These are phyloP conservation scores for Phallus indusiatus DNA, from an alignment of 768 basidiomycete species.

Conservation along the genomic window DNA sequence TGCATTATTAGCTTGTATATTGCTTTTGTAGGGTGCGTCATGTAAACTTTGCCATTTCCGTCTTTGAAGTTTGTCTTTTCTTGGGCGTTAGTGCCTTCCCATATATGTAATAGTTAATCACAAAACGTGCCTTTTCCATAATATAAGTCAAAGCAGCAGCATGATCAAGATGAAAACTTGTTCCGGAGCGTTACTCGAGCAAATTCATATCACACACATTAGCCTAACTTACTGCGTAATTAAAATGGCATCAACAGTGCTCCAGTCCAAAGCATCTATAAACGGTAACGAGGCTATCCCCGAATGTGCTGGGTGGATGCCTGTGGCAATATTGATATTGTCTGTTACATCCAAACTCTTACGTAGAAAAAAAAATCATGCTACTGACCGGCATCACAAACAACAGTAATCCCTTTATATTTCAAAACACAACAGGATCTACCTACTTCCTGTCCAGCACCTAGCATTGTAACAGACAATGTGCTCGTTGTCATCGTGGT, in stretches of 20 bases:
- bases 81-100: not conserved
- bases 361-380: not conserved
- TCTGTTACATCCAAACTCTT: not conserved
- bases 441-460: slow-evolving; percentile 96
- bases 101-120: not conserved
- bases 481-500: slow-evolving; percentile 20
- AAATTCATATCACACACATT: not conserved
- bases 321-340: not conserved
- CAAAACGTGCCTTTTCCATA: slow-evolving; percentile 74
- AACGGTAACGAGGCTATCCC: slow-evolving; percentile 94
- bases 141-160: slow-evolving; percentile 95
- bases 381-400: slow-evolving; percentile 80
- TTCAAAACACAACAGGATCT: slow-evolving; percentile 94
- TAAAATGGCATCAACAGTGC: slow-evolving; percentile 90
- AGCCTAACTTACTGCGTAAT: slow-evolving; percentile 88
- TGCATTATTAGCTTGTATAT: slow-evolving; percentile 99
- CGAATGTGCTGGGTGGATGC: slow-evolving; percentile 87
- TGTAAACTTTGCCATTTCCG: slow-evolving; percentile 96
- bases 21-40: slow-evolving; percentile 99
- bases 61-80: slow-evolving; percentile 91
- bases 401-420: slow-evolving; percentile 87
- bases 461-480: slow-evolving; percentile 80
- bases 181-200: too few relatives aligned
- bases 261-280: slow-evolving; percentile 97
- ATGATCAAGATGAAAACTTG: slow-evolving; percentile 94